A percentile compares a stretch with the other conserved stretches of the same genome.
Evolutionary conservation across 768 basidiomycete species (phyloP).

Genomic region (Sutorius australiensis): DNA sequence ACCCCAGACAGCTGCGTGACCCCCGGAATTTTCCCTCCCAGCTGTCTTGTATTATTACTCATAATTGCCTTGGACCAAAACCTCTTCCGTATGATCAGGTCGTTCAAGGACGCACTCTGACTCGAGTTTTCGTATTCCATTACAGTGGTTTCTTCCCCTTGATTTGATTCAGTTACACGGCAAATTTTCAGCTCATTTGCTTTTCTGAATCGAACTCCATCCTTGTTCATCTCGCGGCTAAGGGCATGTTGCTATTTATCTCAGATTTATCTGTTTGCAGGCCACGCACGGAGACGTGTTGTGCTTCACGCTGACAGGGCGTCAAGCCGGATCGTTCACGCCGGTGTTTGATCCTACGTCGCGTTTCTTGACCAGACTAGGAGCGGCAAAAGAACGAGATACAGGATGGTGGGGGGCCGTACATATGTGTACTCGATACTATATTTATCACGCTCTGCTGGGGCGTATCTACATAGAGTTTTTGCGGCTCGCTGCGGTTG

Average conservation of each 20-base stretch:
- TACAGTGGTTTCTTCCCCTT: conserved; percentile 13
- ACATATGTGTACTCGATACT: conserved; percentile 21
- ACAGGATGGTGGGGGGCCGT: conserved; percentile 5
- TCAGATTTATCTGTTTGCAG: conserved; percentile 18
- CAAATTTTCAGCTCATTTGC: conserved; percentile 13
- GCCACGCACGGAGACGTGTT: not conserved
- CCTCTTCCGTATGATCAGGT: conserved; percentile 20
- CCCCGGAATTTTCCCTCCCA: conserved; percentile 7
- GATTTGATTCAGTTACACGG: conserved; percentile 18
- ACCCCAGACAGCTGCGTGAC: conserved; percentile 19
- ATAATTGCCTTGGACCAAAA: conserved; percentile 29
- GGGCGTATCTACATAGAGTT: conserved; percentile 13
- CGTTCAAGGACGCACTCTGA: conserved; percentile 19
- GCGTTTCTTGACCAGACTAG: conserved; percentile 5
- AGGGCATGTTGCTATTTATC: conserved; percentile 24
- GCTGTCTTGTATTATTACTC: conserved; percentile 34
- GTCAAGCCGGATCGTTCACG: not conserved
- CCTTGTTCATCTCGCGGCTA: conserved; percentile 9
- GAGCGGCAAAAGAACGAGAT: conserved; percentile 5
- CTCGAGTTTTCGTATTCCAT: conserved; percentile 20
- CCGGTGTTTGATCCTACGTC: not conserved
- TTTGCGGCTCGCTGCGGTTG: not conserved
- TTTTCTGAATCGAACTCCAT: conserved; percentile 18
- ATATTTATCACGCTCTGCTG: conserved; percentile 19
- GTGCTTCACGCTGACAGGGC: not conserved